phyloP scores from a whole-genome alignment of 176 grass and related monocot genomes.

The Hordeum marinum region DNA sequence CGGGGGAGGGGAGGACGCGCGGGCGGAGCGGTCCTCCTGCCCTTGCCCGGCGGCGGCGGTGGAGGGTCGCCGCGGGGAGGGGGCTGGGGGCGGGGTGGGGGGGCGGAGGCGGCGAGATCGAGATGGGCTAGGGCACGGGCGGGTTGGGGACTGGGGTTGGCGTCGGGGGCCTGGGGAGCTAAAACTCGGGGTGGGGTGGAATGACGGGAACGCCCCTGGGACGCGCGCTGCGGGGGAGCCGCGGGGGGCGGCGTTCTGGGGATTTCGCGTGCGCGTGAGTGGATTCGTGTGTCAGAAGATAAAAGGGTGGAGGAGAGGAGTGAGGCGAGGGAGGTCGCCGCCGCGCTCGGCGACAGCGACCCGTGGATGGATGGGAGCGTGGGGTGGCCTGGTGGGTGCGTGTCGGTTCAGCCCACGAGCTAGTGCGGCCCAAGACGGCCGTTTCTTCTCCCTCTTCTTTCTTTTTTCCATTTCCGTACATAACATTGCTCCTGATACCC shows the following conservation, averaged over 20 bases:
- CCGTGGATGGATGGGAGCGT: neutral
- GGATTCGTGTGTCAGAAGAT: conserved; percentile 15
- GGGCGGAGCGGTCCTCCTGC: neutral
- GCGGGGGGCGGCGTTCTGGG: neutral
- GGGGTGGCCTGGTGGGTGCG: too few species aligned
- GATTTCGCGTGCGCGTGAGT: conserved; percentile 17
- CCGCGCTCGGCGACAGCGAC: neutral
- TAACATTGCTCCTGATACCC: too few species aligned
- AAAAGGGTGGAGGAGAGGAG: neutral
- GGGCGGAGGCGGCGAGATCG: conserved; percentile 25
- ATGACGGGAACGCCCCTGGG: neutral
- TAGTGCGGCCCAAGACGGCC: too few species aligned
- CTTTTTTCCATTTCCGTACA: too few species aligned
- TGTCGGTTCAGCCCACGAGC: too few species aligned
- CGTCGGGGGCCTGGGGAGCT: neutral
- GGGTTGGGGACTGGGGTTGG: neutral
- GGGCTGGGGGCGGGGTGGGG: neutral
- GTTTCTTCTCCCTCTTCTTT: too few species aligned
- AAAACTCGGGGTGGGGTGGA: conserved; percentile 15
- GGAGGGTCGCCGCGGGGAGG: neutral
- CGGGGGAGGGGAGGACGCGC: neutral
- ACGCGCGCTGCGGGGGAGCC: neutral
- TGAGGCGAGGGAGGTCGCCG: neutral
- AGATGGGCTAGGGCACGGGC: conserved; percentile 17
- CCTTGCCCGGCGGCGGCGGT: neutral